Conservation (phyloP, 257 asterid species). For the Fraxinus pennsylvanica region DNA sequence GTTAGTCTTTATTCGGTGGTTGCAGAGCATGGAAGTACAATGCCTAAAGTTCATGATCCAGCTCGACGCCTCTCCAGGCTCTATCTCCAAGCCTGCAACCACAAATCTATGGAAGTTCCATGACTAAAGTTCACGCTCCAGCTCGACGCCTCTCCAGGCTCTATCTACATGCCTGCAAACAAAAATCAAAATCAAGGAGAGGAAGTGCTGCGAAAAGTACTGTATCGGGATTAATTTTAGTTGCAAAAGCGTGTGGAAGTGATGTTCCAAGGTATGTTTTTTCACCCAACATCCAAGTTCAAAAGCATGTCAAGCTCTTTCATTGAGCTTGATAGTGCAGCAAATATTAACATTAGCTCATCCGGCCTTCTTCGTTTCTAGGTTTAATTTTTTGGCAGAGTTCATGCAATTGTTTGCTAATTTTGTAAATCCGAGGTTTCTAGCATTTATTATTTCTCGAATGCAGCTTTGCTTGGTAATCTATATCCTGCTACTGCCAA, state of each 20-base stretch:
- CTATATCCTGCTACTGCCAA: not conserved
- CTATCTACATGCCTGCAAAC: constrained; percentile 60
- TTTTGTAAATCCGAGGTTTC: not conserved
- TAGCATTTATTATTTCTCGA: not conserved
- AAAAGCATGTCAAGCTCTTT: not conserved
- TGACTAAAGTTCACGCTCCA: constrained; percentile 79
- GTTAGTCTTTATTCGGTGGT: constrained; percentile 70
- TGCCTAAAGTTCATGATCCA: constrained; percentile 78
- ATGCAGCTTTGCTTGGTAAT: not conserved
- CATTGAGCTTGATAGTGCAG: not conserved
- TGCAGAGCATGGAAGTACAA: constrained; percentile 85
- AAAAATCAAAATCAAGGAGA: constrained; percentile 42
- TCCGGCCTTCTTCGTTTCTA: not conserved
- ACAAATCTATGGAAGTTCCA: constrained; percentile 67
- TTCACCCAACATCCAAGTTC: not conserved
- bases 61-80: constrained; percentile 85
- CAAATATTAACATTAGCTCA: not conserved
- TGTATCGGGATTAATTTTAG: constrained; percentile 72
- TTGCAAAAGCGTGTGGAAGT: constrained; percentile 81
- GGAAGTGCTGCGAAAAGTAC: constrained; percentile 68
- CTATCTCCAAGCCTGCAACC: constrained; percentile 60
- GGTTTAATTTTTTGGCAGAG: not conserved
- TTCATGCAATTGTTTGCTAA: not conserved
- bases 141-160: constrained; percentile 85
- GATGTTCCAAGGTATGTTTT: constrained; percentile 75